These are phyloP conservation scores for Inosperma sp. DNA, from an alignment of 768 basidiomycete genomes.

Conservation along the genomic window DNA sequence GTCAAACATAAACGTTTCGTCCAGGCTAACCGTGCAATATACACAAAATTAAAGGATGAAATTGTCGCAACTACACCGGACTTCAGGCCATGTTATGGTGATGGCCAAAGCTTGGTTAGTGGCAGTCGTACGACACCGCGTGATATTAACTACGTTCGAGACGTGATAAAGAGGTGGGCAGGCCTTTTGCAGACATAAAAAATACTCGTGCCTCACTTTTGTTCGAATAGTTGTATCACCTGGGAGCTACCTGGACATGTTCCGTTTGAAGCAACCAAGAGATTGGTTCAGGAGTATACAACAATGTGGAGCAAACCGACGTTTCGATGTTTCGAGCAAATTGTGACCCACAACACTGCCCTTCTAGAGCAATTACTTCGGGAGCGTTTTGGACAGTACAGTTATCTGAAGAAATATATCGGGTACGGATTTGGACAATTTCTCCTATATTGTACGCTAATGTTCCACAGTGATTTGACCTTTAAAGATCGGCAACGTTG, in stretches of 20 bases:
- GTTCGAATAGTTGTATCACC: conserved; percentile 28
- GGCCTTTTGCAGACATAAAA: neutral
- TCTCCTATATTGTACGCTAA: neutral
- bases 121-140: conserved; percentile 4
- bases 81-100: conserved; percentile 25
- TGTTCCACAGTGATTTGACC: neutral
- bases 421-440: conserved; percentile 29
- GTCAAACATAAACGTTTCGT: conserved; percentile 23
- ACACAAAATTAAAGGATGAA: conserved; percentile 24
- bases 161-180: conserved; percentile 24
- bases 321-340: conserved; percentile 28
- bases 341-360: conserved; percentile 9
- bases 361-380: conserved; percentile 20
- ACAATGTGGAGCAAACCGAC: conserved; percentile 28
- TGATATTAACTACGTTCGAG: conserved; percentile 22
- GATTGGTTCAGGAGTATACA: conserved; percentile 24
- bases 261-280: conserved; percentile 30
- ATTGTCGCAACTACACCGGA: conserved; percentile 32
- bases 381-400: conserved; percentile 30
- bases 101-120: neutral
- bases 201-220: neutral
- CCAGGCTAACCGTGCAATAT: conserved; percentile 26
- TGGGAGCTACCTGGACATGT: conserved; percentile 36
- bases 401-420: conserved; percentile 30
- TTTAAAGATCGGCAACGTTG: conserved; percentile 8